phyloP scores from a whole-genome alignment of 306 rosid species.

The Carpinus viminea region DNA sequence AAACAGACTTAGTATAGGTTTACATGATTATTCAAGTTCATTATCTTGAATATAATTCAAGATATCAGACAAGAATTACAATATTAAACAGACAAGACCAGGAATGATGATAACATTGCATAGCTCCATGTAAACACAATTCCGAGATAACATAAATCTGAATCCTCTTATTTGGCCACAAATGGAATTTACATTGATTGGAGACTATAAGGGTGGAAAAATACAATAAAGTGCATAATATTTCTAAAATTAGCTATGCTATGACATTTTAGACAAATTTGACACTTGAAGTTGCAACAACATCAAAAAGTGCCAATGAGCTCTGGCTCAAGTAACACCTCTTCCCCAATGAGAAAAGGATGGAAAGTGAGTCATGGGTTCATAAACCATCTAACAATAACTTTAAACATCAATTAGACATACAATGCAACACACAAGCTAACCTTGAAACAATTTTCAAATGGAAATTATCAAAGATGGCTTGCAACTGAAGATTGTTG shows the following conservation, averaged over 20 bases:
- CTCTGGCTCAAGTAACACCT: neutral
- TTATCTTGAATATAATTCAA: too few species aligned
- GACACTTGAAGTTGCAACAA: neutral
- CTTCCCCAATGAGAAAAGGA: neutral
- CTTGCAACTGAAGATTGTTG: conserved; percentile 87
- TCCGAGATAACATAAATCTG: too few species aligned
- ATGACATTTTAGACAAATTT: neutral
- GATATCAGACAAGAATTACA: too few species aligned
- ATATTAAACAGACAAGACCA: too few species aligned
- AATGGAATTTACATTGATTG: neutral
- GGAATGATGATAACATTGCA: too few species aligned
- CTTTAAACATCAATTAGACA: neutral
- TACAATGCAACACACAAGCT: neutral
- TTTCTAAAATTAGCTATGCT: neutral
- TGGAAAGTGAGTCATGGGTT: neutral
- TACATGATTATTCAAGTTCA: neutral
- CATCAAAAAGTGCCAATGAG: conserved; percentile 1
- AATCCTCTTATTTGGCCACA: too few species aligned
- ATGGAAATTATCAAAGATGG: conserved; percentile 13
- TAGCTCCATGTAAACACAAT: too few species aligned
- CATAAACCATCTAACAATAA: neutral
- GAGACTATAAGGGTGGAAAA: neutral
- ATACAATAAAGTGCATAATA: neutral
- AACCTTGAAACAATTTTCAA: conserved; percentile 11
- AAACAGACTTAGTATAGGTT: neutral